A percentile compares a stretch with the other conserved stretches of the same genome.
phyloP scores from a whole-genome alignment of 2,329 filamentous ascomycete genomes.

The Stagonosporopsis vannaccii region DNA sequence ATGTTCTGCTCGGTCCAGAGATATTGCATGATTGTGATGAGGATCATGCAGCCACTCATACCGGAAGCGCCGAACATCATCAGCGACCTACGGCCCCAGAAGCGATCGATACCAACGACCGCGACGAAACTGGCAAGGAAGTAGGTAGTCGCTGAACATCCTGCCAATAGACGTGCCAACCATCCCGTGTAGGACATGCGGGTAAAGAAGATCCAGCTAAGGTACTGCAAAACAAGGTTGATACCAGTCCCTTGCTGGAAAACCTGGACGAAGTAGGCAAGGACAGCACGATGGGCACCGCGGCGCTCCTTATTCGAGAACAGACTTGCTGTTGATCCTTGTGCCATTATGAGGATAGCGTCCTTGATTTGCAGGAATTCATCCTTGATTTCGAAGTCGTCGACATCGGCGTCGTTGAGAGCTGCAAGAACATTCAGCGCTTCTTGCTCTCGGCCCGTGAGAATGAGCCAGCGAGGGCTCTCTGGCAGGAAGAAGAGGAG shows the following conservation, averaged over 20 bases:
- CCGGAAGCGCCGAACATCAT: constrained; percentile 49
- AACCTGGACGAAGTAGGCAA: constrained; percentile 53
- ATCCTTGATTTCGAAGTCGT: constrained; percentile 38
- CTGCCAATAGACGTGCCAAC: constrained; percentile 51
- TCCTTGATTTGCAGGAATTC: constrained; percentile 53
- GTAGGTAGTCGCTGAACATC: constrained; percentile 49
- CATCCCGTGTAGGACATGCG: constrained; percentile 58
- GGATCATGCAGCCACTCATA: constrained; percentile 44
- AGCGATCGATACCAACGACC: constrained; percentile 47
- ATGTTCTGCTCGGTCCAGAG: constrained; percentile 30
- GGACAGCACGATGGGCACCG: constrained; percentile 51
- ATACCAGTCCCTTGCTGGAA: constrained; percentile 53
- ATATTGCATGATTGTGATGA: constrained; percentile 39
- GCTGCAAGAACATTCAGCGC: constrained; percentile 42
- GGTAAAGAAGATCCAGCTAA: constrained; percentile 60
- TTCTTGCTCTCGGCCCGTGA: constrained; percentile 62
- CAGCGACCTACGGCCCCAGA: constrained; percentile 44
- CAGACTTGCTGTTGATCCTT: constrained; percentile 33
- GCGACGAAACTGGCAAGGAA: constrained; percentile 49
- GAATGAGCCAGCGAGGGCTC: constrained; percentile 65
- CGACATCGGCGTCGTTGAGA: constrained; percentile 37
- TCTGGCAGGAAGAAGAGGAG: constrained; percentile 62
- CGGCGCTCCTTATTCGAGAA: constrained; percentile 48
- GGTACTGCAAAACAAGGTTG: constrained; percentile 45
- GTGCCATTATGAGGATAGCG: constrained; percentile 40